Percentiles rank a stretch among this genome's conserved stretches.
These are phyloP conservation scores for Thalassiosira delicatula DNA, from an alignment of 352 stramenopile species.

Conservation along the genomic window DNA sequence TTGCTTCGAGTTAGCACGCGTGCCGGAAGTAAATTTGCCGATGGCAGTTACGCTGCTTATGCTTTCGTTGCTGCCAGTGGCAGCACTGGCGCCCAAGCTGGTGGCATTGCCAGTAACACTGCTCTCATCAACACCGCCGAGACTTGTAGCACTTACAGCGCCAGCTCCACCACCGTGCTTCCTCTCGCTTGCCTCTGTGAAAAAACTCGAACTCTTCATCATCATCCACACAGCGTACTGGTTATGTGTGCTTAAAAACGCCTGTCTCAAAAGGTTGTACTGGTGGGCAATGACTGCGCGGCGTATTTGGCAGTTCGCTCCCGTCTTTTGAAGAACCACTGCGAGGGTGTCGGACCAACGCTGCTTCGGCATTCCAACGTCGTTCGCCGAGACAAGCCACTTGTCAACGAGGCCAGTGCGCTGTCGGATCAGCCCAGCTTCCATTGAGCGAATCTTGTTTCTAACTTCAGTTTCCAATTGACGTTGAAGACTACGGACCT, in stretches of 20 bases:
- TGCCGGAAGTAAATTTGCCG: too few species aligned
- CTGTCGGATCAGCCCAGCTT: slow-evolving; percentile 28
- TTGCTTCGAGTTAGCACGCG: slow-evolving; percentile 78
- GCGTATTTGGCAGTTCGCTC: slow-evolving; percentile 54
- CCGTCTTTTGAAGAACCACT: slow-evolving; percentile 33
- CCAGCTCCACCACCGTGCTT: slow-evolving; percentile 5
- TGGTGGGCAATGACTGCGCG: slow-evolving; percentile 73
- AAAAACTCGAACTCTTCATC: slow-evolving; percentile 66
- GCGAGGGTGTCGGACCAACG: too few species aligned
- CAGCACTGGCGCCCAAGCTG: too few species aligned
- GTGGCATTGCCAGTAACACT: too few species aligned
- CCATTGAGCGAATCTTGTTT: slow-evolving; percentile 68
- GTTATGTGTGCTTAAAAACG: slow-evolving; percentile 71
- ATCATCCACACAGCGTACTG: slow-evolving; percentile 78
- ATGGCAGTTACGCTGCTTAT: too few species aligned
- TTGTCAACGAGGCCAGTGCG: slow-evolving; percentile 23
- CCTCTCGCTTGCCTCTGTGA: too few species aligned
- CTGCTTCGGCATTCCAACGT: too few species aligned
- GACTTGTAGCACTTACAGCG: slow-evolving; percentile 48
- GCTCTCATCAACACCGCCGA: slow-evolving; percentile 39
- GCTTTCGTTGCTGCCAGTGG: too few species aligned
- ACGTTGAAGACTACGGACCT: slow-evolving; percentile 70
- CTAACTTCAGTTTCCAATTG: slow-evolving; percentile 70
- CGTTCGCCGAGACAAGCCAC: slow-evolving; percentile 17
- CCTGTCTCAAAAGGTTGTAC: slow-evolving; percentile 65